phyloP scores from a whole-genome alignment of 2,329 filamentous ascomycete species.

The Neoascochyta sp. region DNA sequence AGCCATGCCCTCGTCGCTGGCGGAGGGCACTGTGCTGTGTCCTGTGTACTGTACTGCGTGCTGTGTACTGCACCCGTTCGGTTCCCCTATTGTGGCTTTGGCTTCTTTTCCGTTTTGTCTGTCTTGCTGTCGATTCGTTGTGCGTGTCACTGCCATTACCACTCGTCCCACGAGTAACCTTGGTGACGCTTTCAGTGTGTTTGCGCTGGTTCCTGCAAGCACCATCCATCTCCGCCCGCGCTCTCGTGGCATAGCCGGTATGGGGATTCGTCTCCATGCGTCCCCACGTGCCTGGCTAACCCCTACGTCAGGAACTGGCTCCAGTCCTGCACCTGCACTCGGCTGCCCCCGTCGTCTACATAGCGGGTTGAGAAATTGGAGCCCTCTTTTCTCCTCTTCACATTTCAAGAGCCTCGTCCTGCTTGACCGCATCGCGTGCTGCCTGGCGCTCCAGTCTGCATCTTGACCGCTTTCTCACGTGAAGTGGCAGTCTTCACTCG shows the following conservation, averaged over 20 bases:
- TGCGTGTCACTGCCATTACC: slow-evolving; percentile 9
- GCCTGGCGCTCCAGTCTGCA: slow-evolving; percentile 3
- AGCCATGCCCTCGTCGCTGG: too few species aligned
- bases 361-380: too few species aligned
- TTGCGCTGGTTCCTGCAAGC: slow-evolving; percentile 28
- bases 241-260: slow-evolving; percentile 28
- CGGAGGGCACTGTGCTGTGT: too few species aligned
- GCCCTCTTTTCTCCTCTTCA: slow-evolving; percentile 13
- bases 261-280: too few species aligned
- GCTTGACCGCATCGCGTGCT: slow-evolving; percentile 1
- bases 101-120: slow-evolving; percentile 16
- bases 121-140: slow-evolving; percentile 8
- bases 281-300: too few species aligned
- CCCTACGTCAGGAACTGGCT: too few species aligned
- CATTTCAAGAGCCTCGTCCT: slow-evolving; percentile 1
- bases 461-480: slow-evolving; percentile 19
- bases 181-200: slow-evolving; percentile 27
- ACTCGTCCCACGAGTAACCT: slow-evolving; percentile 20
- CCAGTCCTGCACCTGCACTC: too few species aligned
- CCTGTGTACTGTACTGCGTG: too few species aligned
- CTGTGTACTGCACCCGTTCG: too few species aligned
- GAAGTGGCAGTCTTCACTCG: slow-evolving; percentile 19
- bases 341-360: too few species aligned
- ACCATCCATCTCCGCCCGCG: slow-evolving; percentile 7
- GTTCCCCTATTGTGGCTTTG: slow-evolving; percentile 20